Conservation (phyloP, 371 early-diverging fungal species). For the Encephalitozoon cuniculi region DNA sequence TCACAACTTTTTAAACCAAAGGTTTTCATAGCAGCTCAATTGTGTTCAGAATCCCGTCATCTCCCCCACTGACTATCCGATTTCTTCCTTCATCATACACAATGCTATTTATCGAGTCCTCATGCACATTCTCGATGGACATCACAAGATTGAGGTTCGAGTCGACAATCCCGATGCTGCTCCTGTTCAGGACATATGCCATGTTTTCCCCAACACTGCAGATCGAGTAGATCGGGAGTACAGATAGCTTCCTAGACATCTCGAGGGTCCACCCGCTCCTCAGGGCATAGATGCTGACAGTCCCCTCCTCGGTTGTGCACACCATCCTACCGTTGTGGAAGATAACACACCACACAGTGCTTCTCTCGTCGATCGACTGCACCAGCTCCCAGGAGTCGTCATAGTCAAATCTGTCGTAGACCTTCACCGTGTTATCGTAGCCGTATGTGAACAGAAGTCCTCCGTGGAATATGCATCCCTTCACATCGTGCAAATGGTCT, state of each 20-base stretch:
- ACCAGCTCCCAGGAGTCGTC: conserved; percentile 43
- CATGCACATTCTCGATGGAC: conserved; percentile 10
- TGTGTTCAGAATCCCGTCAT: conserved; percentile 8
- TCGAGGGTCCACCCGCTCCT: conserved; percentile 31
- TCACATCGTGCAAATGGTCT: conserved; percentile 58
- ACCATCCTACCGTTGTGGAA: conserved; percentile 24
- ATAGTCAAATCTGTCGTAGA: conserved; percentile 41
- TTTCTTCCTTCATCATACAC: not conserved
- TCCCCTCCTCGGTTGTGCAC: conserved; percentile 38
- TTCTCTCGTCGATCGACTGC: conserved; percentile 28
- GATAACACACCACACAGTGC: conserved; percentile 49
- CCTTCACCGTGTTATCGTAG: conserved; percentile 54
- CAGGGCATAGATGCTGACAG: conserved; percentile 23
- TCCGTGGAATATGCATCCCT: conserved; percentile 44
- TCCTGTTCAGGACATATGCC: not conserved
- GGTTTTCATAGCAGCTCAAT: not conserved
- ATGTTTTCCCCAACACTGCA: conserved; percentile 7
- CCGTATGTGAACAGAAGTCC: conserved; percentile 48
- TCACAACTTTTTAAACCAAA: conserved; percentile 2
- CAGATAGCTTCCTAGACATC: not conserved
- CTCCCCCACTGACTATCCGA: conserved; percentile 27
- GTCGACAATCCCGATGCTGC: conserved; percentile 22
- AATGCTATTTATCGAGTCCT: conserved; percentile 15
- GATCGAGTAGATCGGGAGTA: conserved; percentile 25
- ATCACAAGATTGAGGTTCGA: not conserved